Evolutionary conservation across 2,329 filamentous ascomycete species (phyloP).

Genomic region (Talaromyces sp.): DNA sequence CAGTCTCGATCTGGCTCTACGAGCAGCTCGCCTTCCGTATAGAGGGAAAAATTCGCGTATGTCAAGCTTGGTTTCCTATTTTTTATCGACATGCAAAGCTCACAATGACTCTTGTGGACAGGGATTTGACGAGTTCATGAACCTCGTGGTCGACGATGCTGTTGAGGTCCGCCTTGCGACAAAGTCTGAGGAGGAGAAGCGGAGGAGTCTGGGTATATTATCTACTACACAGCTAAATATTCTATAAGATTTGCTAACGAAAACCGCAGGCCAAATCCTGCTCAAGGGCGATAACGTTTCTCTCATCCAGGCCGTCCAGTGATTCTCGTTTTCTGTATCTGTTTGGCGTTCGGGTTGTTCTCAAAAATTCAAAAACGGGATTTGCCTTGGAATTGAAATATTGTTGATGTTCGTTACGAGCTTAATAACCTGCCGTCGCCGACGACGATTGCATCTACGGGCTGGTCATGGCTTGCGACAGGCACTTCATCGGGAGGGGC

Average conservation of each 20-base stretch:
- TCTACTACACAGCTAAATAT: not conserved
- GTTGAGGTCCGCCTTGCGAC: constrained; percentile 83
- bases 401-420: constrained; percentile 1
- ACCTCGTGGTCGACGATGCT: constrained; percentile 91
- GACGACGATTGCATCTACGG: constrained; percentile 70
- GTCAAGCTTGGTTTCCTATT: constrained; percentile 26
- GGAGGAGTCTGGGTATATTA: constrained; percentile 69
- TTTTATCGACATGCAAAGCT: constrained; percentile 1
- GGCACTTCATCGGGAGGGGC: constrained; percentile 63
- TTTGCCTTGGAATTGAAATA: constrained; percentile 13
- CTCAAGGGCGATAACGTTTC: constrained; percentile 87
- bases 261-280: constrained; percentile 66
- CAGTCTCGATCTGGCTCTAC: constrained; percentile 92
- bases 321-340: constrained; percentile 12
- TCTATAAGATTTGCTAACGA: constrained; percentile 11
- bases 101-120: constrained; percentile 33
- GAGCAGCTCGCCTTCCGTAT: constrained; percentile 93
- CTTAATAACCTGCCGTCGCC: constrained; percentile 60
- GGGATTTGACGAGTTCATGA: constrained; percentile 99
- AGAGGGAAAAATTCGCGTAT: constrained; percentile 89
- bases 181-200: constrained; percentile 74
- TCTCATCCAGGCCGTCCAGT: constrained; percentile 61
- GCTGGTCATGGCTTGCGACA: constrained; percentile 70
- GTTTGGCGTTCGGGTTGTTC: constrained; percentile 12
- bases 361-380: constrained; percentile 13